A percentile compares a stretch with the other conserved stretches of the same genome.
Evolutionary conservation across 2,329 filamentous ascomycete genomes (phyloP).

Genomic region (Trichoderma koningii): DNA sequence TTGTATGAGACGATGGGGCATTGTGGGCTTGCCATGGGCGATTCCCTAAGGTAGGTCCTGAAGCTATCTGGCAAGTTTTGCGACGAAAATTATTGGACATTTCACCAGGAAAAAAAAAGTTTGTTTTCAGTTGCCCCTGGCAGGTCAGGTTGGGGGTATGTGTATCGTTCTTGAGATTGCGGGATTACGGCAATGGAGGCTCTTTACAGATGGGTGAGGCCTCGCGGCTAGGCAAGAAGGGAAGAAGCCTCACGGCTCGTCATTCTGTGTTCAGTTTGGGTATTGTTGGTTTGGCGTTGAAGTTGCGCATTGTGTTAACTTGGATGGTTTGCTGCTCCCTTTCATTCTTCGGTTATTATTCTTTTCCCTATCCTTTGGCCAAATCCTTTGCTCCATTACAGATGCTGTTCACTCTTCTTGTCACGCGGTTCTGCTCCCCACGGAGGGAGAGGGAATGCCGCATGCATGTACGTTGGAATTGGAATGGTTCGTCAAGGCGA

Average conservation of each 20-base stretch:
- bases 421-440: not conserved
- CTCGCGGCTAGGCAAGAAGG: slow-evolving; percentile 38
- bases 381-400: not conserved
- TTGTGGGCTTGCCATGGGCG: not conserved
- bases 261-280: slow-evolving; percentile 19
- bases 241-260: slow-evolving; percentile 37
- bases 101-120: slow-evolving; percentile 13
- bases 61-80: not conserved
- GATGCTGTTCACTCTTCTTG: not conserved
- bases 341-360: slow-evolving; percentile 1
- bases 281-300: slow-evolving; percentile 23
- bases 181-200: slow-evolving; percentile 17
- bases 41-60: not conserved
- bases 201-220: slow-evolving; percentile 30
- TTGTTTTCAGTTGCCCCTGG: slow-evolving; percentile 18
- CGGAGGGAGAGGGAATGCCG: not conserved
- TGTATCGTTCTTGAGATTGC: slow-evolving; percentile 23
- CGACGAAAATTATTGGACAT: slow-evolving; percentile 17
- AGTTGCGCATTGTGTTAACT: slow-evolving; percentile 12
- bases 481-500: not conserved
- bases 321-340: not conserved
- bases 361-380: not conserved
- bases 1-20: not conserved
- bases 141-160: not conserved
- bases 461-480: slow-evolving; percentile 11